Evolutionary conservation across 2,329 filamentous ascomycete species (phyloP), one percentile per base, ranked within the genome.

Genomic region (Paraphaeosphaeria minitans): DNA sequence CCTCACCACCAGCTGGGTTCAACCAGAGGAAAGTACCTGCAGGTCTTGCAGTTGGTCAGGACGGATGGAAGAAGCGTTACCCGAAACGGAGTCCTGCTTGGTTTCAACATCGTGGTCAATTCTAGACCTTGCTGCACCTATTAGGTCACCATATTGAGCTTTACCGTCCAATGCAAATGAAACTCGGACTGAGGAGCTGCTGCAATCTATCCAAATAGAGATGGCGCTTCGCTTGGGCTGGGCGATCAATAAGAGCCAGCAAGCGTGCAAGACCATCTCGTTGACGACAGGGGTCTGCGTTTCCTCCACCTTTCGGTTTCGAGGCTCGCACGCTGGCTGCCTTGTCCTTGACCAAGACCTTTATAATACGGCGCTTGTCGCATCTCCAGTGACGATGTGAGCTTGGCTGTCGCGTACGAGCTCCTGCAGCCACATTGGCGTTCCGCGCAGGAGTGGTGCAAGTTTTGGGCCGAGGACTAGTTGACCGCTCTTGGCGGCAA

Each of bases 401-500:
- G 73, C 70, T 57, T 70, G 64, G 37, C 62, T 63, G 43, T 76
- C 73, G 14, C 73, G 71, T 45, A 75, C 41, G 9, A 69, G 21
- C 55, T 76, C 74, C 54, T 76, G 73, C n/a, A 74, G 33, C 74
- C 74, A 77, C 24, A 60, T 59, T 8, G 74, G 74, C 47, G 74
- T 53, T 22, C 67, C 69, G 21, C 73, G 71, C 24, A 75, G 41
- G 16, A 63, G 65, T 10, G 72, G 58, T 14, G 63, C 51, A 16
- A 72, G 22, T 9, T 52, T 53, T 13, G 71, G 71, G 10, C 76
- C 76, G 27, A 81, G 57, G 31, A 81, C 66, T 39, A 82, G 59
- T 61, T 81, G 79, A 22, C 75, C 77, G 53, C 78, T 77, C 59
- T 70, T 74, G 14, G 72, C 72, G 53, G 69, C 72, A 43, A 81